phyloP scores from a whole-genome alignment of 768 basidiomycete genomes.

The Phylloporus rhodoxanthus region DNA sequence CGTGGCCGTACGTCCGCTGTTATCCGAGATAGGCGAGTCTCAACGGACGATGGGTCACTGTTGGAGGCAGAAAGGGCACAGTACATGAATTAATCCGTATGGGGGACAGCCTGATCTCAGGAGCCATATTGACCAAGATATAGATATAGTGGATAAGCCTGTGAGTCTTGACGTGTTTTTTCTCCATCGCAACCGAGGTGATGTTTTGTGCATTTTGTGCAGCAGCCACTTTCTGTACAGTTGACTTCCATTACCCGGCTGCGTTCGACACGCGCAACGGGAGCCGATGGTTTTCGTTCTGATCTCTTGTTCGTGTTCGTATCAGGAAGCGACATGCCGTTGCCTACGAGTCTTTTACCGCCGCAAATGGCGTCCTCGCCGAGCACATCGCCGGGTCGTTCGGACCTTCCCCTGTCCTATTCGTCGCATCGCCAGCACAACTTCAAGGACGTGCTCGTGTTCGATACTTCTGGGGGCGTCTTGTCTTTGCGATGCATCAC shows the following conservation, averaged over 20 bases:
- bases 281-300: constrained; percentile 26
- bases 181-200: not conserved
- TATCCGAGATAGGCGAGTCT: constrained; percentile 44
- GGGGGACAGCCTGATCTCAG: constrained; percentile 60
- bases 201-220: not conserved
- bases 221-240: constrained; percentile 51
- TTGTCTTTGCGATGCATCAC: constrained; percentile 52
- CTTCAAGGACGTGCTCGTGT: constrained; percentile 41
- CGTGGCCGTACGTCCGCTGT: constrained; percentile 63
- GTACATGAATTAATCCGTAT: constrained; percentile 67
- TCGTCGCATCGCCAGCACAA: constrained; percentile 20
- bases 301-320: constrained; percentile 58
- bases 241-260: constrained; percentile 55
- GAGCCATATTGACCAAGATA: constrained; percentile 57
- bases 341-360: constrained; percentile 39
- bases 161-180: constrained; percentile 28
- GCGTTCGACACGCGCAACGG: constrained; percentile 30
- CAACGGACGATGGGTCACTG: constrained; percentile 68
- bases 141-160: constrained; percentile 41
- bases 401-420: constrained; percentile 25
- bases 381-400: constrained; percentile 26
- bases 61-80: constrained; percentile 57
- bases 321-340: constrained; percentile 21
- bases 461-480: constrained; percentile 53
- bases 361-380: constrained; percentile 19